A percentile compares a stretch with the other conserved stretches of the same genome.
phyloP scores from a whole-genome alignment of 1,284 basidiomycete genomes.

The Tilletiaria anomala region DNA sequence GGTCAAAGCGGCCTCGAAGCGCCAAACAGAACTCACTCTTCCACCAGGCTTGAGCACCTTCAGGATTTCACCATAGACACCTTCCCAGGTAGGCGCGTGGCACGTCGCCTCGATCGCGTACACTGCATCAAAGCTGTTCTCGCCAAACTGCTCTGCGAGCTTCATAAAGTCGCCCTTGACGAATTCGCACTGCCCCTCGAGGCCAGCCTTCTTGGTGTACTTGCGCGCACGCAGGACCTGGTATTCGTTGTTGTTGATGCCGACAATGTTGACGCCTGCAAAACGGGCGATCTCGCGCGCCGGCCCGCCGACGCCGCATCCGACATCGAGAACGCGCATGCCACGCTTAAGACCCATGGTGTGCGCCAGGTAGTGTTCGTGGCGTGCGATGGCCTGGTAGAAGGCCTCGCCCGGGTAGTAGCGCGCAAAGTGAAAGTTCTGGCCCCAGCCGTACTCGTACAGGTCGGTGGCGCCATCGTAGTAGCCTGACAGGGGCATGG shows the following conservation, averaged over 20 bases:
- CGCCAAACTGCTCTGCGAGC: constrained; percentile 77
- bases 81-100: constrained; percentile 88
- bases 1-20: background rate
- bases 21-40: constrained; percentile 49
- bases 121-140: constrained; percentile 88
- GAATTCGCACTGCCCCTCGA: constrained; percentile 53
- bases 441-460: constrained; percentile 89
- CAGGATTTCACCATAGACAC: constrained; percentile 83
- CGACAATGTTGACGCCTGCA: constrained; percentile 69
- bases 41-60: constrained; percentile 95
- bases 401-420: constrained; percentile 95
- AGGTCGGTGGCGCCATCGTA: constrained; percentile 92
- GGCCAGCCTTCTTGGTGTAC: constrained; percentile 66
- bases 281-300: constrained; percentile 89
- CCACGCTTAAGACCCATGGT: constrained; percentile 50
- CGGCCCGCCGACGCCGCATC: constrained; percentile 93
- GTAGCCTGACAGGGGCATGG: constrained; percentile 62
- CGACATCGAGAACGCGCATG: constrained; percentile 94
- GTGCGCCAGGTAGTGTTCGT: constrained; percentile 92
- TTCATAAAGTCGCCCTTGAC: constrained; percentile 75
- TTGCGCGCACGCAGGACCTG: constrained; percentile 71
- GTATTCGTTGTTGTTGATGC: constrained; percentile 94
- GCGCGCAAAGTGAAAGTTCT: constrained; percentile 94
- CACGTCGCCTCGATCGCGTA: constrained; percentile 97
- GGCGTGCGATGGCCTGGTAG: constrained; percentile 64